Evolutionary conservation across 2,329 filamentous ascomycete species (phyloP), one percentile per base, ranked within the genome.

Genomic region (Neonectria magnoliae): DNA sequence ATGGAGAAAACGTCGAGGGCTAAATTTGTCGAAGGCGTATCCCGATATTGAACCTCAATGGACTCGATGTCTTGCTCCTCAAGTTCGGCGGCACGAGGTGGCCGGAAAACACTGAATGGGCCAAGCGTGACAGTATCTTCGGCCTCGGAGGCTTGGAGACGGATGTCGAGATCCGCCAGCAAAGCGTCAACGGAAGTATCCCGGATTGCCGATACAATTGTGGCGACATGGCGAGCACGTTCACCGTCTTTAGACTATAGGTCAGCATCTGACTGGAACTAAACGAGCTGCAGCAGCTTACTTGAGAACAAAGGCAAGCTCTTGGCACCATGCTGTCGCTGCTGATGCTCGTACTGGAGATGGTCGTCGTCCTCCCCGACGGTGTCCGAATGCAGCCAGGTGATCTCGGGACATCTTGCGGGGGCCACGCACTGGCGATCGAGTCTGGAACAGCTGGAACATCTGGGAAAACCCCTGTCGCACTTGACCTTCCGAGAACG

Each of bases 401-500:
- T 56, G 44, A 61, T 61, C 25, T 61, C 52, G 13, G 58, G 20
- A 14, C 42, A 56, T 10, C 16, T 55, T 22, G 36, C 44, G 52
- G 58, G 33, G 45, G n/a, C n/a, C 13, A 50, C 13, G 44, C 58
- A 60, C 16, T 55, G 18, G 14, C 52, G 52, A 33, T 61, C 31
- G 10, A 61, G 31, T 14, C 41, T 61, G 33, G 16, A 41, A 14
- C 58, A 61, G 8, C 44, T 50, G n/a, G 58, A 61, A 29, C 58
- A 61, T 16, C 22, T 55, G 42, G 58, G 44, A 18, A 31, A 36
- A 11, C 31, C 20, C 25, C 52, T 61, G 44, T 61, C 58, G 58
- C 58, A 61, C 22, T 51, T 61, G 20, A 56, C 58, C 58, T 61
- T 61, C 58, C 58, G 22, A 51, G 58, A 55, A 20, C 52, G 58